These are phyloP conservation scores for Piloderma croceum DNA, from an alignment of 768 basidiomycete species.

Conservation along the genomic window DNA sequence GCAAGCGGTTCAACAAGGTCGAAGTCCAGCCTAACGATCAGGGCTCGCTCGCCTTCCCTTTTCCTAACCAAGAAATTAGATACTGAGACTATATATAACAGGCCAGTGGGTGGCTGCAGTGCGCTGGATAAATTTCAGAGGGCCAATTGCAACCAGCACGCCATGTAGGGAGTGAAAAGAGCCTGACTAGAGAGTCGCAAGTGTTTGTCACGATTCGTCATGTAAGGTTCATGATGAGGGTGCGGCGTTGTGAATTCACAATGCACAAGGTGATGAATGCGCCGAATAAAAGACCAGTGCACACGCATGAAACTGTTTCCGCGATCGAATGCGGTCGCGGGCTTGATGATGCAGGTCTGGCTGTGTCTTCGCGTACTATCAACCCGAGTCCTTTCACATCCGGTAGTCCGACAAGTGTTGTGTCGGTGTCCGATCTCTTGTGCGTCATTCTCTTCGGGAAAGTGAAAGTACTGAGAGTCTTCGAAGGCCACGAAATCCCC, in stretches of 20 bases:
- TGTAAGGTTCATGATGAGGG: constrained; percentile 29
- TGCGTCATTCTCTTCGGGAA: no score
- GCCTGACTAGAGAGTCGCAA: no score
- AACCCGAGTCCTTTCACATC: neutral
- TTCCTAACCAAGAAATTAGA: no score
- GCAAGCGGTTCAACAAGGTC: no score
- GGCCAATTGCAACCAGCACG: no score
- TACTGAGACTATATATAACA: no score
- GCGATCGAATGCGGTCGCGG: constrained; percentile 19
- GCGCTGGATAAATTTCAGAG: no score
- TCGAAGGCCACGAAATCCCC: constrained; percentile 1
- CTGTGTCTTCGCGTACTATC: neutral
- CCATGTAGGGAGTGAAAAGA: no score
- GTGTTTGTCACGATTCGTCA: no score
- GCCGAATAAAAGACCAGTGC: constrained; percentile 58
- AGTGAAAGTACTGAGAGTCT: neutral
- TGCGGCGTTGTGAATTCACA: constrained; percentile 41
- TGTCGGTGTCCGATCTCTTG: neutral
- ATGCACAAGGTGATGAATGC: constrained; percentile 51
- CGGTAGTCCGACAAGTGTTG: neutral
- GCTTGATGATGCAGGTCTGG: constrained; percentile 5
- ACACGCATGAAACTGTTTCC: constrained; percentile 40
- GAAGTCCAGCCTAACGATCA: no score
- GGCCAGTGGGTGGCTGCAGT: no score
- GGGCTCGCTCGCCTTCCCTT: no score